Base-by-base conservation (phyloP, 1,284 basidiomycete genomes). In the Thelephora terrestris region DNA sequence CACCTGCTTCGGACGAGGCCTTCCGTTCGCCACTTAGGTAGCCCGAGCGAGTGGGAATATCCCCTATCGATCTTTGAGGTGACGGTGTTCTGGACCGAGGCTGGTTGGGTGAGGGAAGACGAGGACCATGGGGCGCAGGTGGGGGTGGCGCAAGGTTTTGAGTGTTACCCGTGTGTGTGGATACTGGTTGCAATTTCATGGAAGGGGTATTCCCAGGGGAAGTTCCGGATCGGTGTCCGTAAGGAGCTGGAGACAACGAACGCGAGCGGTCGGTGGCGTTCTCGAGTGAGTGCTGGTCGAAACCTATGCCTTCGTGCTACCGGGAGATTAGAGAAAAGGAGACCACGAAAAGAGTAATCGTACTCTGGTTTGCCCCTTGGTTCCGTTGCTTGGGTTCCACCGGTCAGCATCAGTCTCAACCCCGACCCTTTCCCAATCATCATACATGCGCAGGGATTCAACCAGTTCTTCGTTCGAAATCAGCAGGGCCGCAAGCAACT, bases 361-460 rank as follows among this genome's bases (percentile, higher is more conserved):
- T n/a, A 42, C 39, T 12, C n/a, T 42, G 10, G 10, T 21, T 20
- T 18, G 39, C 6, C 12, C 16, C 17, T 25, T 42, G 21, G 21
- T 42, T 21, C 16, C 21, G 21, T 21, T n/a, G 39, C 10, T 74
- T 55, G 66, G 70, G 58, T 83, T 86, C 47, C 76, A 66, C 50
- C 82, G 76, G 54, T 83, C 74, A 3, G 74, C 70, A 51, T 73
- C 72, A 45, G 75, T 71, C 59, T 86, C 83, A 21, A 76, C 61
- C 7, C 77, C 82, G 10, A 89, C 68, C 20, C 79, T 70, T 50
- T 81, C 73, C 27, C 87, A 64, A 57, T 90, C 85, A 7, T 87
- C 81, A 55, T 77, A 73, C 51, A 75, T 66, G 27, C 64, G 58
- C 53, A 81, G 59, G 7, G 71, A 73, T 24, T 66, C 69, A 2